Evolutionary conservation across 345 rosid genomes (phyloP).

Genomic region (Diplotaxis tenuifolia): DNA sequence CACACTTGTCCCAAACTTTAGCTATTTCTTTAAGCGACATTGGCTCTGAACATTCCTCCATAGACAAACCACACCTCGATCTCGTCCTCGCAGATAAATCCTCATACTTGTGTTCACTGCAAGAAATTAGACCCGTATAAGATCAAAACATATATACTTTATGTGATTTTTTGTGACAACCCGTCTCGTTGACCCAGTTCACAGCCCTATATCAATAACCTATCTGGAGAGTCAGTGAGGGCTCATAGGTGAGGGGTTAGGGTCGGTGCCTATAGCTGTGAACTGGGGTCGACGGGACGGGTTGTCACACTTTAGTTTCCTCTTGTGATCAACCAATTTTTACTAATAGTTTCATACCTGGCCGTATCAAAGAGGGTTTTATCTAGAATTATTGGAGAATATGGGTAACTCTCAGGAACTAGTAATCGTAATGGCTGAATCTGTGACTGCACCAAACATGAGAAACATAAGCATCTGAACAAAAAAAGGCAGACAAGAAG

Average conservation of each 20-base stretch:
- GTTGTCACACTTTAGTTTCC: constrained; percentile 4
- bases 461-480: background rate
- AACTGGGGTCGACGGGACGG: no score
- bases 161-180: no score
- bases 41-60: constrained; percentile 50
- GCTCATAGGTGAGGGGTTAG: no score
- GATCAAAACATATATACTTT: constrained; percentile 23
- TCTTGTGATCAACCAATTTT: background rate
- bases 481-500: background rate
- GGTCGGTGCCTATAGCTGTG: no score
- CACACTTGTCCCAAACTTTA: constrained; percentile 62
- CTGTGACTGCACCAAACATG: constrained; percentile 50
- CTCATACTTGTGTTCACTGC: constrained; percentile 50
- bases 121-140: background rate
- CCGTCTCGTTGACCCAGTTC: no score
- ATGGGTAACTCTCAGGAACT: constrained; percentile 64
- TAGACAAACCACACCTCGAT: constrained; percentile 49
- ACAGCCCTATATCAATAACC: no score
- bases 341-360: constrained; percentile 40
- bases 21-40: constrained; percentile 61
- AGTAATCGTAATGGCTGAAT: constrained; percentile 72
- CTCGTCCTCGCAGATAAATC: constrained; percentile 57
- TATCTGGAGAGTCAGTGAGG: no score
- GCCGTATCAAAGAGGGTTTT: constrained; percentile 48
- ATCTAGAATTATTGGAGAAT: constrained; percentile 59